Evolutionary conservation across 2,329 filamentous ascomycete species (phyloP).

Genomic region (Fonsecaea monophora): DNA sequence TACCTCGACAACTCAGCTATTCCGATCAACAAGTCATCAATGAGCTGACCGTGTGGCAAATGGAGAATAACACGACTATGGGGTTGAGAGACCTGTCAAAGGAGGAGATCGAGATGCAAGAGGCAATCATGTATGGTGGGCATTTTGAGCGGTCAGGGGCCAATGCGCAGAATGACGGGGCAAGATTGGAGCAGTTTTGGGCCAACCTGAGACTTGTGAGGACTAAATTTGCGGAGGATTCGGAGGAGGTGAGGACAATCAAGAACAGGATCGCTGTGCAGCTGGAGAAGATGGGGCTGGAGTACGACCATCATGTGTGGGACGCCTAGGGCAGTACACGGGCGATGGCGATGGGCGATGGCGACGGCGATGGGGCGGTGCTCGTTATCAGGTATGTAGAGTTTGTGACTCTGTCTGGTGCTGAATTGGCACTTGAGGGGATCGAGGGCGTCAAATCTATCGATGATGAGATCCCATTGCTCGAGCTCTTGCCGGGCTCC

Average conservation of each 20-base stretch:
- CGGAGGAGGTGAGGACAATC: conserved; percentile 25
- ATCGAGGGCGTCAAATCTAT: not conserved
- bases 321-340: not conserved
- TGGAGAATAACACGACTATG: conserved; percentile 18
- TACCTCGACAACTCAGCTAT: conserved; percentile 24
- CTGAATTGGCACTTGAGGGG: not conserved
- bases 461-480: not conserved
- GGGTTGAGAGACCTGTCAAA: conserved; percentile 20
- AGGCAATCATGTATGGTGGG: conserved; percentile 29
- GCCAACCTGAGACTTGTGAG: conserved; percentile 21
- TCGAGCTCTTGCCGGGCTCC: not conserved
- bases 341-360: not conserved
- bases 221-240: conserved; percentile 14
- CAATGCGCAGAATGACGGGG: conserved; percentile 19
- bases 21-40: conserved; percentile 24
- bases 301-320: conserved; percentile 13
- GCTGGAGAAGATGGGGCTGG: conserved; percentile 20
- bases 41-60: conserved; percentile 4
- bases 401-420: not conserved
- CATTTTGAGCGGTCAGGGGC: conserved; percentile 27
- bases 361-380: not conserved
- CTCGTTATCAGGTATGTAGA: not conserved
- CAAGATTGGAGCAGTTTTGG: conserved; percentile 10
- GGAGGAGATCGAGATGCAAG: conserved; percentile 26
- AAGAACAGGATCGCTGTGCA: conserved; percentile 9